Evolutionary conservation across 148 eudicot genomes (phyloP), one percentile per base, ranked within the genome.

Genomic region (Nyssa sinensis): DNA sequence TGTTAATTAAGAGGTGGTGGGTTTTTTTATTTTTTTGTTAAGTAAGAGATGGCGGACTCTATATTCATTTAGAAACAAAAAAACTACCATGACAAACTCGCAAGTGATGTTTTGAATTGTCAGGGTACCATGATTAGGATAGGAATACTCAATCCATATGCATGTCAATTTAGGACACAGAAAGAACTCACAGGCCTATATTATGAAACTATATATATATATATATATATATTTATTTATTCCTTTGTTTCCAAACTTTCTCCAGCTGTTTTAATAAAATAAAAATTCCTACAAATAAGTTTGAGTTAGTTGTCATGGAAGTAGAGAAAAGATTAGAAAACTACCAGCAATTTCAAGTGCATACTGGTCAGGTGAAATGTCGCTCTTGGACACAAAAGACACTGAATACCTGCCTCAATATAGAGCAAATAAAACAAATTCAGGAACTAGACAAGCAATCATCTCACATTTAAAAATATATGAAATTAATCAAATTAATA

Each of bases 281-380:
- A n/a, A 57, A 64, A 49, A 12, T 17, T 4, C 29, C 30, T 16
- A 29, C 41, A n/a, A 58, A 17, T 30, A 69, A 34, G 28, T 49
- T 5, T 60, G 59, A 34, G 23, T 17, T 62, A 62, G 10, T 62
- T 10, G 24, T 11, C 24, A 31, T 44, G 39, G 27, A 30, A 17
- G 33, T 37, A 24, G n/a, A 16, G 58, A 68, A 69, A 72, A 60
- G 24, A 27, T 31, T 41, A 49, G 75, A 64, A 24, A 34, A 31
- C 61, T 94, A 94, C 98, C 98, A 69, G 91, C 91, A 81, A 94
- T 34, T 65, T 83, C 89, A 49, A 94, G 77, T 67, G 91, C 93
- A 87, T 94, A 94, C 81, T 86, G 88, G 64, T 75, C 86, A 31
- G 97, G 66, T 47, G 97, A 91, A 75, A 90, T 73, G 71, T 92